These are phyloP conservation scores for Pluteus cervinus DNA, from an alignment of 768 basidiomycete species.

Conservation along the genomic window DNA sequence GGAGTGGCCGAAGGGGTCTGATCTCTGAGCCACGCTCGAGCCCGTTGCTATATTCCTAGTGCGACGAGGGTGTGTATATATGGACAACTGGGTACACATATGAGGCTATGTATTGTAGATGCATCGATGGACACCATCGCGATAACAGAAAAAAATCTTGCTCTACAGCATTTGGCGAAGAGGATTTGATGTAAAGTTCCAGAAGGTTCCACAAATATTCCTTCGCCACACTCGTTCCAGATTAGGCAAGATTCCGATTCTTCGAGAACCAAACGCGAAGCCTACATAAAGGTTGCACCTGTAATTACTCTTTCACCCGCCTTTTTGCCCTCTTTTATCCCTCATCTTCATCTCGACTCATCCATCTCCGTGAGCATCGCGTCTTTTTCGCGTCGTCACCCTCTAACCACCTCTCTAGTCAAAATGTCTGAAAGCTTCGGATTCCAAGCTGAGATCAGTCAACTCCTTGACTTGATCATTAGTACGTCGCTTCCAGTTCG, in stretches of 20 bases:
- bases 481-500: conserved; percentile 45
- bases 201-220: conserved; percentile 33
- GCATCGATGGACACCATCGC: no score
- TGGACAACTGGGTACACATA: neutral
- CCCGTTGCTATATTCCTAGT: conserved; percentile 19
- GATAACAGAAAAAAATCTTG: neutral
- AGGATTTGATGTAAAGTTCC: conserved; percentile 22
- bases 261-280: conserved; percentile 40
- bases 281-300: conserved; percentile 28
- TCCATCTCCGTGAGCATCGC: no score
- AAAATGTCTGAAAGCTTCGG: conserved; percentile 70
- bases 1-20: conserved; percentile 35
- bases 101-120: no score
- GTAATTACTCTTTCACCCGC: conserved; percentile 18
- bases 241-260: conserved; percentile 42
- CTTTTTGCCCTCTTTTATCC: conserved; percentile 8
- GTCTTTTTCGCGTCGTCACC: conserved; percentile 8
- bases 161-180: conserved; percentile 2
- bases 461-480: conserved; percentile 98
- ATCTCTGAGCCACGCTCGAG: conserved; percentile 44
- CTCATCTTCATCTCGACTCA: conserved; percentile 5
- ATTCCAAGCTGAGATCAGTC: conserved; percentile 99
- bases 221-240: conserved; percentile 21
- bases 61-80: neutral
- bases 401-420: conserved; percentile 1